Conservation (phyloP, 1,284 basidiomycete species). For the Retiboletus flavoniger region DNA sequence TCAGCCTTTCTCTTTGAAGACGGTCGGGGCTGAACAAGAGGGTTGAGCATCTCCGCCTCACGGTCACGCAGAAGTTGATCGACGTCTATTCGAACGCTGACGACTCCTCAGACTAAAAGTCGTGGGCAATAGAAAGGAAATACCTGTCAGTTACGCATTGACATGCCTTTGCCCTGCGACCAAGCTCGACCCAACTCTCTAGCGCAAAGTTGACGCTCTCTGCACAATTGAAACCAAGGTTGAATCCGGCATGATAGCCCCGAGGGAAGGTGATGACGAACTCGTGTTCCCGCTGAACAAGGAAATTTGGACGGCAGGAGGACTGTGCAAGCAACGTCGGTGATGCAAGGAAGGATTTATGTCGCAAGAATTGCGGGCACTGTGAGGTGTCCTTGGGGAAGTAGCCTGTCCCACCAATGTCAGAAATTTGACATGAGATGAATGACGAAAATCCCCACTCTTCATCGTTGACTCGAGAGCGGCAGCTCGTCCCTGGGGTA, state of each 20-base stretch:
- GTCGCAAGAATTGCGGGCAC: slow-evolving; percentile 93
- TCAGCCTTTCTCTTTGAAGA: slow-evolving; percentile 42
- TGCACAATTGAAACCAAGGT: slow-evolving; percentile 95
- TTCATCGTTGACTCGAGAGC: slow-evolving; percentile 82
- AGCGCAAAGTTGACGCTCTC: slow-evolving; percentile 98
- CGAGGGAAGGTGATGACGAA: slow-evolving; percentile 95
- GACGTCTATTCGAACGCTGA: slow-evolving; percentile 90
- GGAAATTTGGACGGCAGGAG: slow-evolving; percentile 81
- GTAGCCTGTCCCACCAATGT: slow-evolving; percentile 53
- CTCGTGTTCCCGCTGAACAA: slow-evolving; percentile 89
- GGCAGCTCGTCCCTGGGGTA: slow-evolving; percentile 81
- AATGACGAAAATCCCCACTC: slow-evolving; percentile 44
- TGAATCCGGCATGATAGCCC: slow-evolving; percentile 97
- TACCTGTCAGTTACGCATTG: slow-evolving; percentile 83
- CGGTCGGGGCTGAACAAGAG: slow-evolving; percentile 21
- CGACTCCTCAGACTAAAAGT: slow-evolving; percentile 3
- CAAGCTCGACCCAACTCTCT: slow-evolving; percentile 92
- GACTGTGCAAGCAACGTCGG: slow-evolving; percentile 80
- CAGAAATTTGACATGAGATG: background rate
- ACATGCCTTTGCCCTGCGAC: slow-evolving; percentile 79
- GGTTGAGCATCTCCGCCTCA: slow-evolving; percentile 43
- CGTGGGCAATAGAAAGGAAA: slow-evolving; percentile 1
- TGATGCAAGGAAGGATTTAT: slow-evolving; percentile 95
- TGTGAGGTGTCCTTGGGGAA: slow-evolving; percentile 83
- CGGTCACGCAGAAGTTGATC: slow-evolving; percentile 74